Conservation (phyloP, 768 basidiomycete genomes). For the Mycena galopus region DNA sequence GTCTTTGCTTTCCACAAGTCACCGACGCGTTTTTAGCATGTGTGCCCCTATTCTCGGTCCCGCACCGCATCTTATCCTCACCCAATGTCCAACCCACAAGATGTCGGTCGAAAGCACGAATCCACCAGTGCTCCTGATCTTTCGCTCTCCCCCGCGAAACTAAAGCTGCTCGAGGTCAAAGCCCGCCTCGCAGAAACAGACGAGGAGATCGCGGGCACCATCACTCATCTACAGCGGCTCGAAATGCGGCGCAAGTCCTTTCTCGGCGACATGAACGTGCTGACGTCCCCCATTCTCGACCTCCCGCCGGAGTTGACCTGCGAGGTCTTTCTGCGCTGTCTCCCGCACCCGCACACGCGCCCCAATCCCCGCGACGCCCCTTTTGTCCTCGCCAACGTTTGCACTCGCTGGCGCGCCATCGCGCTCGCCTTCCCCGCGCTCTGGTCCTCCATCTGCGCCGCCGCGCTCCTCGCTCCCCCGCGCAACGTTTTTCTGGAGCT, state of each 20-base stretch:
- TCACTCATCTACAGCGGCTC: conserved; percentile 26
- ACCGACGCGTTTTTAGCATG: neutral
- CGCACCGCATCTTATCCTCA: neutral
- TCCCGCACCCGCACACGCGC: conserved; percentile 2
- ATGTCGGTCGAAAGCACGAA: neutral
- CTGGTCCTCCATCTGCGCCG: conserved; percentile 11
- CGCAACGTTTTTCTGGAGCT: neutral
- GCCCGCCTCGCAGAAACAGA: conserved; percentile 15
- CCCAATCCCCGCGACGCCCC: conserved; percentile 20
- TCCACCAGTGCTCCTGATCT: neutral
- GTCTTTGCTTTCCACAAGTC: neutral
- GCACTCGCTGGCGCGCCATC: conserved; percentile 21
- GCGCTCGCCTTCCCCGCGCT: conserved; percentile 14
- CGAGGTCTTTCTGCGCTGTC: conserved; percentile 25
- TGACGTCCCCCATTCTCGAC: conserved; percentile 5
- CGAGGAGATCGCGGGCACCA: conserved; percentile 30
- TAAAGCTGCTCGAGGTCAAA: neutral
- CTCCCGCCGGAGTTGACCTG: conserved; percentile 29
- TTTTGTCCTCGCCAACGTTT: conserved; percentile 25
- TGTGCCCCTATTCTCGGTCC: neutral
- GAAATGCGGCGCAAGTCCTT: neutral
- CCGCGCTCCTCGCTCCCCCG: neutral
- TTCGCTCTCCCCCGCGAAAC: neutral
- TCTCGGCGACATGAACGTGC: conserved; percentile 19
- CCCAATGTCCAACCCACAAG: conserved; percentile 3